These are phyloP conservation scores for Salix purpurea DNA, from an alignment of 345 rosid species.

Conservation along the genomic window DNA sequence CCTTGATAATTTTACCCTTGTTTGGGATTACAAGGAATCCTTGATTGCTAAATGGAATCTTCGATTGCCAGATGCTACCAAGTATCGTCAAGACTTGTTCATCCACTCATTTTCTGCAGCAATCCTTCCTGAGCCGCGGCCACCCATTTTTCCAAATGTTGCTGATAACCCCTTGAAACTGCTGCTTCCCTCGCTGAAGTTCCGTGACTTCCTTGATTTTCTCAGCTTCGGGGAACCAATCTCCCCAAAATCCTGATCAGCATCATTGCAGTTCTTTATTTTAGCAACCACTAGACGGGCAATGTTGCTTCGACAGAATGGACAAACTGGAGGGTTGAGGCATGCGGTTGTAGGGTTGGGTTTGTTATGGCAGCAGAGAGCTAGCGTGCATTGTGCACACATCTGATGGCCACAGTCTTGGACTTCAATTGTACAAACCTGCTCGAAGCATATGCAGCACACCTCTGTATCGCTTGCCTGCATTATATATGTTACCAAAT, in stretches of 20 bases:
- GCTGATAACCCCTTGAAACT: constrained; percentile 82
- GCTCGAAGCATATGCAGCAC: constrained; percentile 98
- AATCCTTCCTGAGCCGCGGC: constrained; percentile 70
- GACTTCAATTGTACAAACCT: constrained; percentile 88
- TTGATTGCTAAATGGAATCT: constrained; percentile 28
- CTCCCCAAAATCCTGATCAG: constrained; percentile 48
- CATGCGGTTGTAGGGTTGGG: constrained; percentile 84
- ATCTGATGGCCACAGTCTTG: constrained; percentile 90
- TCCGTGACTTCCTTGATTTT: constrained; percentile 59
- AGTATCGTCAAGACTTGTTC: constrained; percentile 43
- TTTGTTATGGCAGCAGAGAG: constrained; percentile 94
- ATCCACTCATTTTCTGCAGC: constrained; percentile 55
- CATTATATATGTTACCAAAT: constrained; percentile 11
- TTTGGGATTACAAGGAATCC: constrained; percentile 12
- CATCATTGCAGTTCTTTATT: constrained; percentile 41
- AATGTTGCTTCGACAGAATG: constrained; percentile 91
- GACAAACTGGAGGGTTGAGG: constrained; percentile 78
- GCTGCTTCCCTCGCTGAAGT: constrained; percentile 86
- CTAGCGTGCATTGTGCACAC: constrained; percentile 98
- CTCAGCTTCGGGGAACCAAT: constrained; percentile 57
- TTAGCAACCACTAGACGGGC: constrained; percentile 58
- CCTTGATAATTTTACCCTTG: constrained; percentile 9
- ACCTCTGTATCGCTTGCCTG: constrained; percentile 78
- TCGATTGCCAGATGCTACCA: constrained; percentile 25
- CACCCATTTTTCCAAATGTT: constrained; percentile 62